Evolutionary conservation across 768 basidiomycete species (phyloP).

Genomic region (Coprinopsis strossmayeri): DNA sequence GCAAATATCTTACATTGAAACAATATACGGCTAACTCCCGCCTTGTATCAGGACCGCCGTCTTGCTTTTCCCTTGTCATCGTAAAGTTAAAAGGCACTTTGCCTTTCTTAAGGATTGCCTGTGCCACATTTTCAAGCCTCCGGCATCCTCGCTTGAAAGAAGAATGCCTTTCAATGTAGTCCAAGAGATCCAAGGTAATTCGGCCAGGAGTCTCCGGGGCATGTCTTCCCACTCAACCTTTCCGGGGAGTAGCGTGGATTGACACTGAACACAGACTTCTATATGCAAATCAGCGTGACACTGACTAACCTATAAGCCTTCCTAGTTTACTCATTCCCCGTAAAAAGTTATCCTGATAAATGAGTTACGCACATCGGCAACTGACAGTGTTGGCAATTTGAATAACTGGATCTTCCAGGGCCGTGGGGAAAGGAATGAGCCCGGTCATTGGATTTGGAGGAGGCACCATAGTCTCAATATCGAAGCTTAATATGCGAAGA

Average conservation of each 20-base stretch:
- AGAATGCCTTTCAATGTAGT: no score
- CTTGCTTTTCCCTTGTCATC: neutral
- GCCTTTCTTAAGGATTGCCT: neutral
- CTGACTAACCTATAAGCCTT: no score
- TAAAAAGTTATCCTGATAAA: no score
- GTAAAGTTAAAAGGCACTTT: neutral
- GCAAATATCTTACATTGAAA: neutral
- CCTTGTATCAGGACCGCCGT: neutral
- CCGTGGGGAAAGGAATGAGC: neutral
- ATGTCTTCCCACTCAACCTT: no score
- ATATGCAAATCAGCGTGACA: no score
- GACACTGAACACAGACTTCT: no score
- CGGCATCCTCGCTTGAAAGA: no score
- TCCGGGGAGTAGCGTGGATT: no score
- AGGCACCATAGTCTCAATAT: neutral
- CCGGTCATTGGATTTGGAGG: neutral
- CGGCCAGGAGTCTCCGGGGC: no score
- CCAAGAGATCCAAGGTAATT: no score
- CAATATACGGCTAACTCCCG: slow-evolving; percentile 1
- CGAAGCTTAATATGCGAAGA: neutral
- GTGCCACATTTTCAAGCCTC: neutral
- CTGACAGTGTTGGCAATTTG: neutral
- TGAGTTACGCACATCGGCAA: neutral
- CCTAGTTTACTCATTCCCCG: no score
- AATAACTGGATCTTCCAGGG: neutral